A percentile compares a stretch with the other conserved stretches of the same genome.
Conservation (phyloP, 331 rosid species). For the Pyrus hybrid region DNA sequence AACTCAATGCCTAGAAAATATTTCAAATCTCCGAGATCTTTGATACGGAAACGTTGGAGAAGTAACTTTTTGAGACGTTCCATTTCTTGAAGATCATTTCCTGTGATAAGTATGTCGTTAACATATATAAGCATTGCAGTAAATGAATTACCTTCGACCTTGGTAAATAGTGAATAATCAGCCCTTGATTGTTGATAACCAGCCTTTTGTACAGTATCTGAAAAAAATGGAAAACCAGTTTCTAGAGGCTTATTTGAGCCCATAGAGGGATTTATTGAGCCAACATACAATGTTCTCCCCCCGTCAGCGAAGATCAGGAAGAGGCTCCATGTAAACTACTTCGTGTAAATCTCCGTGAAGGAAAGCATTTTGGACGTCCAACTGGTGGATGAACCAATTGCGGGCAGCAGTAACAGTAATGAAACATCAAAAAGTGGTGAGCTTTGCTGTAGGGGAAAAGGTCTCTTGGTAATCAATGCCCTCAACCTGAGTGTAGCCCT, state of each 20-base stretch:
- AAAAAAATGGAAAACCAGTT: background rate
- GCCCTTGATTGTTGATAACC: background rate
- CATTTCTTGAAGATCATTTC: too few species aligned
- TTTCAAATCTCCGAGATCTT: background rate
- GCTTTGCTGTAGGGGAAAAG: background rate
- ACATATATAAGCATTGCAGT: background rate
- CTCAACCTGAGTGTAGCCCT: background rate
- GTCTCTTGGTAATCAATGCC: background rate
- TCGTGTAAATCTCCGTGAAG: background rate
- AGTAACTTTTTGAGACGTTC: too few species aligned
- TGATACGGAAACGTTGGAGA: too few species aligned
- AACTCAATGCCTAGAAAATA: background rate
- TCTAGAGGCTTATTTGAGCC: background rate
- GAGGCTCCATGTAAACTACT: background rate
- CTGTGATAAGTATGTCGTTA: too few species aligned
- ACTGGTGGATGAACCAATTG: background rate
- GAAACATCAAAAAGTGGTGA: background rate
- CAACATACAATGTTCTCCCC: background rate
- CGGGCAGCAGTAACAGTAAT: too few species aligned
- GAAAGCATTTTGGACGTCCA: background rate
- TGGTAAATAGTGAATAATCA: background rate
- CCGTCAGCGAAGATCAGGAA: background rate
- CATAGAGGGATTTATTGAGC: background rate
- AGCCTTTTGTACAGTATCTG: background rate
- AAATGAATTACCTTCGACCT: background rate